Base-by-base conservation (phyloP, 768 basidiomycete species). In the Scleroderma citrinum region DNA sequence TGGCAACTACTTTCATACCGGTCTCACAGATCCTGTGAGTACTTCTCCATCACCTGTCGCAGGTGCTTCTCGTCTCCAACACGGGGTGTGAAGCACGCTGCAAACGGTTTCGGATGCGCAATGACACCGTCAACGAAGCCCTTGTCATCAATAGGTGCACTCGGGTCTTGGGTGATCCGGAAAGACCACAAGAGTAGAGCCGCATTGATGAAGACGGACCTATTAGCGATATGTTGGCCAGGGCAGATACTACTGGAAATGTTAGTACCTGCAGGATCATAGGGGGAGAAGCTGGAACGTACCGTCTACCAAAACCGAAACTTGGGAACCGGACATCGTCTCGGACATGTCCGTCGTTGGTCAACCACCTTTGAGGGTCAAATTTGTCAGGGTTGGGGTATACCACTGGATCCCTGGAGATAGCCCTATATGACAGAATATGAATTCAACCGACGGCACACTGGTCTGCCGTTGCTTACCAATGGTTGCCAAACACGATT, bases 101-200 rank as follows among this genome's bases (percentile, higher is more conserved):
- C 72, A 60, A 87, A 87, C 1, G 79, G 82, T 40, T 73, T 59
- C 0, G 86, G 85, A 48, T 82, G 83, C 0, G 76, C 73, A 56
- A 85, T 79, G 14, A 82, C 78, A 3, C 76, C 78, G 54, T 84
- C 79, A 5, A 78, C 78, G 56, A 87, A 84, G 1, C 74, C 81
- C 34, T 75, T 64, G 8, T 73, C 71, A 56, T 88, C 78, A 46
- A 87, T 83, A 0, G 82, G 81, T 2, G 69, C 63, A 0, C 64
- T 56, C 0, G 77, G 74, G 54, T 83, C 78, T 24, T 75, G 58
- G 3, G 67, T 68, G 20, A 88, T 69, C 2, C 63, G 71, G 71
- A 87, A 86, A 0, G 83, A 78, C 82, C 83, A 86, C 30, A 83
- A 62, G 2, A 82, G 65, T 13, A 84, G 70, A 0, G 81, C 81